These are phyloP conservation scores for Colletotrichum tropicicola DNA, from an alignment of 2,329 filamentous ascomycete species.

Conservation along the genomic window DNA sequence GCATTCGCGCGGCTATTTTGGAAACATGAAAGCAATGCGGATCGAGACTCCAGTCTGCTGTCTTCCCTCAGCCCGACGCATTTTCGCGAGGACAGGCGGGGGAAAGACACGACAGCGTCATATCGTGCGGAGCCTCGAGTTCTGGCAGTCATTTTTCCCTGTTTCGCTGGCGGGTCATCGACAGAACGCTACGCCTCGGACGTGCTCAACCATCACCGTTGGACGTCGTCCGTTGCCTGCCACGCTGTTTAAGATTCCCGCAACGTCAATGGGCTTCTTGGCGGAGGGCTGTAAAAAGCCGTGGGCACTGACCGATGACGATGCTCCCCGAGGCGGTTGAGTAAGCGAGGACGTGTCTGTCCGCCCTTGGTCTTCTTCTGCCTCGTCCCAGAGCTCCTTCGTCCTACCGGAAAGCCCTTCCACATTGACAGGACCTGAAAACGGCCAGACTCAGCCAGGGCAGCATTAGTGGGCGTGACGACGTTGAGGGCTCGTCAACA, in stretches of 20 bases:
- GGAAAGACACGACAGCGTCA: not conserved
- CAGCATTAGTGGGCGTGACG: no score
- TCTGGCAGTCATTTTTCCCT: not conserved
- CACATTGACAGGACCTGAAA: no score
- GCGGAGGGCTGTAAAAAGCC: not conserved
- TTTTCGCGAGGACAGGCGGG: not conserved
- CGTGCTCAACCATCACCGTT: no score
- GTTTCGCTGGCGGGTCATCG: not conserved
- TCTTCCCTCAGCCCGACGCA: not conserved
- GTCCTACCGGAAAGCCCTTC: no score
- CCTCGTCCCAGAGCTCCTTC: not conserved
- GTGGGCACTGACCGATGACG: not conserved
- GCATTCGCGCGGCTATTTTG: not conserved
- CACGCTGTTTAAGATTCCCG: no score
- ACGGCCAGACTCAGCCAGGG: no score
- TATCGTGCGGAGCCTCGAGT: not conserved
- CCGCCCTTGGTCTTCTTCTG: not conserved
- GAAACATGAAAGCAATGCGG: not conserved
- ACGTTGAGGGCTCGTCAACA: no score
- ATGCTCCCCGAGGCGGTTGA: not conserved
- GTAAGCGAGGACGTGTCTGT: not conserved
- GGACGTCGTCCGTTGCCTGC: no score
- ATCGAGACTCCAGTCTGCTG: not conserved
- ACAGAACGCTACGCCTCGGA: no score
- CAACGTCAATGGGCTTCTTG: not conserved